Evolutionary conservation across 2,329 filamentous ascomycete species (phyloP), one percentile per base, ranked within the genome.

Genomic region (Ascochyta clinopodiicola): DNA sequence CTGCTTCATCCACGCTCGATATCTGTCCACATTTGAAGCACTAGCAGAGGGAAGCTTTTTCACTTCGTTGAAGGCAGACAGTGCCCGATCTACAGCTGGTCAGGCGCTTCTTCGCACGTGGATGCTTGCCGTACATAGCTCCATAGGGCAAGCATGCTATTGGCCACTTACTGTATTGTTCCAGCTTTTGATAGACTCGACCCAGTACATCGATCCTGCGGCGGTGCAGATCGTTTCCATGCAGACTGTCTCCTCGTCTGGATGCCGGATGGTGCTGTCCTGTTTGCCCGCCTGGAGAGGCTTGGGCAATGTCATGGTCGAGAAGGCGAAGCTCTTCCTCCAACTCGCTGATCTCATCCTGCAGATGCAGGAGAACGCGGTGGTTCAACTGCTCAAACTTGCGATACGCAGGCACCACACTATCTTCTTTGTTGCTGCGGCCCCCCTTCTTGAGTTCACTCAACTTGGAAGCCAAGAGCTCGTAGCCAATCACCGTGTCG

Each of bases 341-440:
- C 34, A 96, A 80, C 65, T 94, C 89, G 27, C 82, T 81, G 17
- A 96, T 85, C 72, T 96, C 91, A 69, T 96, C 92, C 74, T 96
- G 93, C 15, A 96, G 81, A 59, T 95, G 88, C 0, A 96, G 80
- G 2, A 97, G 78, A 2, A 96, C 78, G 2, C 93, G 87, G 71
- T 96, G 92, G 66, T 95, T 93, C 17, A 96, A 78, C 10, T 86
- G 83, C 70, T 91, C 88, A 68, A 97, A 97, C 52, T 88, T 88
- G 38, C 93, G 86, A 73, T 96, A 96, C 55, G 96, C 83, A 1
- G 91, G 91, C 8, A 68, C 65, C 7, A 75, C 46, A 34, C 37
- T 32, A 19, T 58, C 66, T 15, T 59, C 50, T 15, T 56, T 57
- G 8, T 43, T 32, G 51, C 54, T 57, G 58, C 63, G 56, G 38